Evolutionary conservation across 257 asterid genomes (phyloP), one percentile per base, ranked within the genome.

Genomic region (Fraxinus quadrangulata): DNA sequence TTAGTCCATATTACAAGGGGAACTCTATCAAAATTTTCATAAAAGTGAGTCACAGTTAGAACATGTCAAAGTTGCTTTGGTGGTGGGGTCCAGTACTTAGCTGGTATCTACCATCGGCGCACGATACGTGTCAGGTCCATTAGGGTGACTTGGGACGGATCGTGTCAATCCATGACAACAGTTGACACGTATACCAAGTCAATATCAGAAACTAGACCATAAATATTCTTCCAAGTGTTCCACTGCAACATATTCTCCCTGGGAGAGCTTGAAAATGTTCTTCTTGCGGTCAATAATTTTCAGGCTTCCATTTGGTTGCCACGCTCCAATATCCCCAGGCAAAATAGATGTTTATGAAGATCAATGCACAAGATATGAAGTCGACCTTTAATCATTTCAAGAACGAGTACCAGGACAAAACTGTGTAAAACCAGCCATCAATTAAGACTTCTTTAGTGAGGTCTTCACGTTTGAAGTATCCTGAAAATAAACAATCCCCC

Each of bases 401-500:
- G 66, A 59, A 67, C 77, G 78, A 67, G 59, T 34, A 13, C 3
- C 16, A 12, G 56, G 56, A 56, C 66, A 56, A 7, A 93, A 98
- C 99, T 90, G 98, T 93, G 84, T 95, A 98, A 86, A 93, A 91
- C 99, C 99, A 95, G 83, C 97, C 97, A 73, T 93, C 97, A 70
- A 85, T 73, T 21, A 93, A 79, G 69, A 91, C 98, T 85, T 95
- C 99, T 78, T 86, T 87, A 39, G 99, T 95, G 26, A 95, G 97
- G 86, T 93, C 98, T 73, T 95, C 97, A 23, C 96, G 96, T 80
- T 95, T 95, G 84, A 39, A 88, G 86, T 95, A 95, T 61, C 99
- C 99, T 37, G 97, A 84, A 78, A 95, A 95, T 71, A 95, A 79
- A 59, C 89, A 83, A 42, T 91, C 92, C 5, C 99, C 99, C 87